Conservation (phyloP, 345 rosid genomes). For the Acer yangbiense region DNA sequence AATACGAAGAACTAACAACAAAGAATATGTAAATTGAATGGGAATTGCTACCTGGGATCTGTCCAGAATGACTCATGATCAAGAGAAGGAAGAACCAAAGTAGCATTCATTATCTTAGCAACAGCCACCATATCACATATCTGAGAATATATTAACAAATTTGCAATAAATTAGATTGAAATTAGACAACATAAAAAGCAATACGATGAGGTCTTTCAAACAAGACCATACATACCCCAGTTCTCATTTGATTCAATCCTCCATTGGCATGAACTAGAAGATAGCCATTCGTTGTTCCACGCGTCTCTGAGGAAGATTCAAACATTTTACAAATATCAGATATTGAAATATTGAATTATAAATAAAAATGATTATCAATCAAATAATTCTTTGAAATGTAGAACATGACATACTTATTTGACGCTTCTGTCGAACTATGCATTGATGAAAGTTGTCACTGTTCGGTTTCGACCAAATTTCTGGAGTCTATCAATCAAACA, state of each 20-base stretch:
- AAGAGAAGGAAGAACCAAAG: constrained; percentile 92
- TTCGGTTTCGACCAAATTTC: constrained; percentile 94
- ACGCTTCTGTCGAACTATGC: constrained; percentile 65
- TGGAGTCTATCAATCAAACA: constrained; percentile 50
- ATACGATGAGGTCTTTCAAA: background rate
- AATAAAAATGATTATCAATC: too few species aligned
- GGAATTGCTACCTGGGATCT: constrained; percentile 72
- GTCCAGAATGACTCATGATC: constrained; percentile 99
- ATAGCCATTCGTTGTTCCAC: constrained; percentile 68
- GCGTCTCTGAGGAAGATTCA: constrained; percentile 30
- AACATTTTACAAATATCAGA: background rate
- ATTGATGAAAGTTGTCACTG: constrained; percentile 56
- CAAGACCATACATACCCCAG: constrained; percentile 63
- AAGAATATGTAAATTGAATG: background rate
- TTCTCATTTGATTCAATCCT: constrained; percentile 99
- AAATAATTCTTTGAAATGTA: background rate
- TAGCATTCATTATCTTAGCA: constrained; percentile 95
- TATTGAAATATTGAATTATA: background rate
- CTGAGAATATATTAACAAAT: constrained; percentile 39
- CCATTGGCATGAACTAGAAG: constrained; percentile 94
- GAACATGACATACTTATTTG: constrained; percentile 46
- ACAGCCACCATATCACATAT: constrained; percentile 99
- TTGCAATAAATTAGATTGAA: constrained; percentile 1
- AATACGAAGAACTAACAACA: background rate
- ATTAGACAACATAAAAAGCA: too few species aligned